A percentile compares a stretch with the other conserved stretches of the same genome.
phyloP scores from a whole-genome alignment of 2,329 filamentous ascomycete species.

The Aspergillus nomiae region DNA sequence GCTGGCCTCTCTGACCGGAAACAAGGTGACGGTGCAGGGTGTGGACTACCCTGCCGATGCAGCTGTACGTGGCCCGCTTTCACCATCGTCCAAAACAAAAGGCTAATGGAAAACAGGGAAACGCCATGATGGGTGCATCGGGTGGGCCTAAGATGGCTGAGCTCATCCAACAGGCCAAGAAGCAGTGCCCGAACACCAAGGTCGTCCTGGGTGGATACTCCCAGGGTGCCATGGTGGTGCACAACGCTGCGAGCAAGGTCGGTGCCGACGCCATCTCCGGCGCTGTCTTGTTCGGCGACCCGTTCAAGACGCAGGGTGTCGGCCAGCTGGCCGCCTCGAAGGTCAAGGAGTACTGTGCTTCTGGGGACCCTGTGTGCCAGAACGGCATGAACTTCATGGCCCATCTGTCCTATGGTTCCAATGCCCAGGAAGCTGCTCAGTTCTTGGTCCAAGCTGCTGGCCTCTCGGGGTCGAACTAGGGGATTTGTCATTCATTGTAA shows the following conservation, averaged over 20 bases:
- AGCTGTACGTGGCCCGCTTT: slow-evolving; percentile 15
- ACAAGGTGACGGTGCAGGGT: slow-evolving; percentile 35
- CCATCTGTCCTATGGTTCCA: slow-evolving; percentile 43
- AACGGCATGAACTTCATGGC: slow-evolving; percentile 47
- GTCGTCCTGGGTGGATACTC: slow-evolving; percentile 38
- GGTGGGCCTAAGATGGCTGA: slow-evolving; percentile 34
- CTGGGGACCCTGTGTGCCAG: slow-evolving; percentile 54
- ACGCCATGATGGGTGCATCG: slow-evolving; percentile 27
- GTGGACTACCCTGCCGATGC: slow-evolving; percentile 34
- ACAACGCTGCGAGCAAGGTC: slow-evolving; percentile 34
- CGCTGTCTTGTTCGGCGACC: slow-evolving; percentile 51
- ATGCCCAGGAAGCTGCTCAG: slow-evolving; percentile 40
- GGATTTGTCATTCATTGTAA: background rate
- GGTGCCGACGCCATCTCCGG: slow-evolving; percentile 38
- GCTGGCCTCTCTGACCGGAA: slow-evolving; percentile 25
- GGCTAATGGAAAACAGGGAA: slow-evolving; percentile 22
- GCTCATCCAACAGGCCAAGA: slow-evolving; percentile 31
- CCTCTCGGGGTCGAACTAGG: background rate
- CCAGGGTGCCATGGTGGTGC: slow-evolving; percentile 39
- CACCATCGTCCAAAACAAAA: background rate
- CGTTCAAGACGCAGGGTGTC: slow-evolving; percentile 43
- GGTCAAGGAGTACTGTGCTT: slow-evolving; percentile 52
- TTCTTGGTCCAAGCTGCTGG: slow-evolving; percentile 37
- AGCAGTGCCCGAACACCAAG: slow-evolving; percentile 37
- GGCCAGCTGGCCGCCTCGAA: slow-evolving; percentile 44